These are phyloP conservation scores for Carpinus viminea DNA, from an alignment of 306 rosid species.

Conservation along the genomic window DNA sequence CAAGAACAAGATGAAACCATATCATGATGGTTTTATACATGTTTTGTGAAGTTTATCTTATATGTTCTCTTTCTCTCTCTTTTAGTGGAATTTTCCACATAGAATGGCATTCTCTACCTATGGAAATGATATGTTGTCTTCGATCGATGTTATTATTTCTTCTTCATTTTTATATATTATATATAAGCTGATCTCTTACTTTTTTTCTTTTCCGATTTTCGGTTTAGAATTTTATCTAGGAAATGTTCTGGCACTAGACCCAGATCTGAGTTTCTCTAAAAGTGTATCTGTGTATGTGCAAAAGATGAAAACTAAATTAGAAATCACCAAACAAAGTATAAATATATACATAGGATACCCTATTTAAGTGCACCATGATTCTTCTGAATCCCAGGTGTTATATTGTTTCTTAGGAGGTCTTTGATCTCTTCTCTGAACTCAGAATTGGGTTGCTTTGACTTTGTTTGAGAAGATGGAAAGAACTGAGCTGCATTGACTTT, in stretches of 20 bases:
- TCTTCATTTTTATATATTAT: neutral
- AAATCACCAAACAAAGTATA: neutral
- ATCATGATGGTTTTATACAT: neutral
- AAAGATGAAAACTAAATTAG: neutral
- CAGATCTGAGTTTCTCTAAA: constrained; percentile 8
- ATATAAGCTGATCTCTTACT: neutral
- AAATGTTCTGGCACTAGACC: neutral
- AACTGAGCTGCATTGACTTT: constrained; percentile 37
- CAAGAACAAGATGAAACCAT: constrained; percentile 3
- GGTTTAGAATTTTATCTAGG: neutral
- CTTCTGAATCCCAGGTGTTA: neutral
- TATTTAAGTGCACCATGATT: neutral
- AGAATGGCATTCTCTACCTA: neutral
- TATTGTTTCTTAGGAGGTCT: neutral
- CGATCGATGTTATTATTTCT: constrained; percentile 1
- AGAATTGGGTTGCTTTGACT: constrained; percentile 20
- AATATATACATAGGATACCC: neutral
- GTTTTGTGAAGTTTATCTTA: constrained; percentile 13
- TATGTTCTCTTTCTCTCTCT: neutral
- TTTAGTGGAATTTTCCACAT: neutral
- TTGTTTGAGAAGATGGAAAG: constrained; percentile 15
- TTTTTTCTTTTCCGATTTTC: neutral
- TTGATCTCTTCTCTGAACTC: neutral
- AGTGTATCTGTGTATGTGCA: no score
- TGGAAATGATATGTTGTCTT: neutral